Percentiles rank a stretch among this genome's conserved stretches.
These are phyloP conservation scores for Kregervanrija delftensis DNA, from an alignment of 805 yeast genomes.

Conservation along the genomic window DNA sequence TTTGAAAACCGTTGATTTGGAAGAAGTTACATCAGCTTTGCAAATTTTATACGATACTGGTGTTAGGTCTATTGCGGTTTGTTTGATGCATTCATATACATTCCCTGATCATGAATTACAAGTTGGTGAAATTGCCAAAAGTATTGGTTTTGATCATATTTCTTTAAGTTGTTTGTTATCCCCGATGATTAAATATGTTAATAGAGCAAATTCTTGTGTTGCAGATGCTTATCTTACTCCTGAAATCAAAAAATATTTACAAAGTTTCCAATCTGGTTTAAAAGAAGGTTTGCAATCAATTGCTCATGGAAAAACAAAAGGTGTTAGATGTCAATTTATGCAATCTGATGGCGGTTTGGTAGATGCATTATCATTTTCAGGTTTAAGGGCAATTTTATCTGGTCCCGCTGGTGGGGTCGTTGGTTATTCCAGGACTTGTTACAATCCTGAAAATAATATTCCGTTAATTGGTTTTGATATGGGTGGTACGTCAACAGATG, in stretches of 20 bases:
- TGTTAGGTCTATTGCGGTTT: constrained; percentile 62
- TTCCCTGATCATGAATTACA: constrained; percentile 61
- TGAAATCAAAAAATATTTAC: constrained; percentile 57
- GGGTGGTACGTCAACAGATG: constrained; percentile 92
- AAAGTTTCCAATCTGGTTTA: constrained; percentile 57
- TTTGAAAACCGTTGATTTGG: constrained; percentile 41
- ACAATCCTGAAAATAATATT: constrained; percentile 39
- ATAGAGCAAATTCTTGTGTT: constrained; percentile 69
- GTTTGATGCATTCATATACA: constrained; percentile 67
- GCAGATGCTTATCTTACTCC: constrained; percentile 86
- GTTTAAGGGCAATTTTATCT: constrained; percentile 79
- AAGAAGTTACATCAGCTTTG: constrained; percentile 36
- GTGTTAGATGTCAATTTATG: constrained; percentile 74
- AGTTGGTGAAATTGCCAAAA: constrained; percentile 52
- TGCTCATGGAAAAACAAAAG: constrained; percentile 28
- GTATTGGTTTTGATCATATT: constrained; percentile 61
- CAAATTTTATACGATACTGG: constrained; percentile 46
- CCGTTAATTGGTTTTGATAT: constrained; percentile 81
- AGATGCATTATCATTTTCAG: constrained; percentile 77
- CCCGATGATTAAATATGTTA: constrained; percentile 74
- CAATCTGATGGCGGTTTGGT: constrained; percentile 95
- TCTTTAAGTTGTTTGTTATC: constrained; percentile 63
- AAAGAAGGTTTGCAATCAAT: constrained; percentile 37
- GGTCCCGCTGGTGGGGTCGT: constrained; percentile 99
- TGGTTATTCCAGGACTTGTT: constrained; percentile 84